Evolutionary conservation across 2,329 filamentous ascomycete species (phyloP).

Genomic region (Phialophora chinensis): DNA sequence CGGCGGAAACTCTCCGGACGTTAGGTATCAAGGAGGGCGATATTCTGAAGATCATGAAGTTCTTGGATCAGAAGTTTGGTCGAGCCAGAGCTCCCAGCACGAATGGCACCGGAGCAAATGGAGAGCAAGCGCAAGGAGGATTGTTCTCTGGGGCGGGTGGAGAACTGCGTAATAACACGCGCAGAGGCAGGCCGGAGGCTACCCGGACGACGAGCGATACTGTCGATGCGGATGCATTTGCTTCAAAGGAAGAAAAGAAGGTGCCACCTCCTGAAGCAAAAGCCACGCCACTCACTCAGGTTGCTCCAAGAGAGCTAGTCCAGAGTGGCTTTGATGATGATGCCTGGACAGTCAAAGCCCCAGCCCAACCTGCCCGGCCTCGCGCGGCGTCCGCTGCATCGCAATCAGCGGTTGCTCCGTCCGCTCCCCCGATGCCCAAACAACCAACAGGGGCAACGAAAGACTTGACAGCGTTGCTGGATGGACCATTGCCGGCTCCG

Average conservation of each 20-base stretch:
- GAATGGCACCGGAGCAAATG: constrained; percentile 61
- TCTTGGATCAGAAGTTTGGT: constrained; percentile 78
- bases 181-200: constrained; percentile 86
- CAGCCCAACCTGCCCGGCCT: constrained; percentile 65
- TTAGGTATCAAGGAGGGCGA: constrained; percentile 95
- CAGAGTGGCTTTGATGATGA: constrained; percentile 86
- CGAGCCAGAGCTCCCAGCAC: constrained; percentile 63
- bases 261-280: constrained; percentile 53
- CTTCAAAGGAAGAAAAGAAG: constrained; percentile 61
- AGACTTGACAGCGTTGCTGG: constrained; percentile 67
- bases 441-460: constrained; percentile 71
- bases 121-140: constrained; percentile 61
- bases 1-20: constrained; percentile 78
- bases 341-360: constrained; percentile 93
- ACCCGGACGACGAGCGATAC: constrained; percentile 84
- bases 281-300: constrained; percentile 56
- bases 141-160: constrained; percentile 95
- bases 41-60: constrained; percentile 92
- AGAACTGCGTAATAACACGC: constrained; percentile 87
- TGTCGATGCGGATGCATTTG: constrained; percentile 85
- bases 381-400: constrained; percentile 51
- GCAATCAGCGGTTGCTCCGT: constrained; percentile 45
- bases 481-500: constrained; percentile 63
- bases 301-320: constrained; percentile 55
- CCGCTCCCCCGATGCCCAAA: constrained; percentile 45